Evolutionary conservation across 2,329 filamentous ascomycete genomes (phyloP).

Genomic region (Fusarium sarcochroum): DNA sequence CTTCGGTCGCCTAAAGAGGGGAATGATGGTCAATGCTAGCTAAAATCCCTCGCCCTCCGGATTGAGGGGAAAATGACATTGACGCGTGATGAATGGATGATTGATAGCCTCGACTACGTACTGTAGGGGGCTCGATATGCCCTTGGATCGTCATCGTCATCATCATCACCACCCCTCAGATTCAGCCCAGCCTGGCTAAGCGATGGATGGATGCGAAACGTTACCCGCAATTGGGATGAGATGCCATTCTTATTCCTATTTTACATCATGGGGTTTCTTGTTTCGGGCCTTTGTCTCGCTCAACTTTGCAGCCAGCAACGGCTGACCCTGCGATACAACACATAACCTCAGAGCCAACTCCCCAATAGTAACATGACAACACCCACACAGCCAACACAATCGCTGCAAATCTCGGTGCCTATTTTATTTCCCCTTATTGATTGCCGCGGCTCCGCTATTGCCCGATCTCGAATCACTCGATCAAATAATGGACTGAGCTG

Average conservation of each 20-base stretch:
- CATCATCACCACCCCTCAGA: not conserved
- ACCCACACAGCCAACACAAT: not conserved
- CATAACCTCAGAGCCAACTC: not conserved
- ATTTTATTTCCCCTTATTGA: constrained; percentile 29
- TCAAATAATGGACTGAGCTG: not conserved
- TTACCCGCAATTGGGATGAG: constrained; percentile 1
- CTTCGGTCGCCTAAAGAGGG: constrained; percentile 26
- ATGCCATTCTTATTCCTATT: constrained; percentile 2
- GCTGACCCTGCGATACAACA: constrained; percentile 9
- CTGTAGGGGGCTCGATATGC: constrained; percentile 4
- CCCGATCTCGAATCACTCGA: constrained; percentile 15
- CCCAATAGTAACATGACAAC: constrained; percentile 14
- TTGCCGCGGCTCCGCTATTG: constrained; percentile 25
- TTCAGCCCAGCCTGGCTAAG: not conserved
- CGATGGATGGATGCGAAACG: not conserved
- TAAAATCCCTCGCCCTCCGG: constrained; percentile 29
- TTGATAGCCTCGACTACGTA: not conserved
- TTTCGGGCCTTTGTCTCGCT: constrained; percentile 26
- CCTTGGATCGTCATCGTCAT: constrained; percentile 16
- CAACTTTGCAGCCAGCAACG: constrained; percentile 8
- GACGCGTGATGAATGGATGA: constrained; percentile 29
- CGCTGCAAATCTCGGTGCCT: constrained; percentile 28
- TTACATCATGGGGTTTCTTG: constrained; percentile 1
- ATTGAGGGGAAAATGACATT: constrained; percentile 37
- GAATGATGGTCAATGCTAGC: constrained; percentile 12